Evolutionary conservation across 2,329 filamentous ascomycete species (phyloP).

Genomic region (Penicillium expansum): DNA sequence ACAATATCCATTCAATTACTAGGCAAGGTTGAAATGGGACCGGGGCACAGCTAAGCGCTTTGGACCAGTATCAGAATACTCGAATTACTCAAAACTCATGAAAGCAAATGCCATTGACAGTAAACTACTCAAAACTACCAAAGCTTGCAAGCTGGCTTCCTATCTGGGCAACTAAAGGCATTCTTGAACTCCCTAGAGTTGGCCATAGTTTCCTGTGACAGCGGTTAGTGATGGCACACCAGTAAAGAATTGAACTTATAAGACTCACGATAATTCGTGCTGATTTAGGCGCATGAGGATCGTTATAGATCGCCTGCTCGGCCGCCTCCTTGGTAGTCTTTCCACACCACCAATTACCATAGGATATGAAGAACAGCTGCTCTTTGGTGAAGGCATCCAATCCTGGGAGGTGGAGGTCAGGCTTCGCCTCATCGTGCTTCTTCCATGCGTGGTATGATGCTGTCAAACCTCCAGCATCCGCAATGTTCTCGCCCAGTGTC

Average conservation of each 20-base stretch:
- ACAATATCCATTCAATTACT: background rate
- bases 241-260: background rate
- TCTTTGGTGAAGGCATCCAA: slow-evolving; percentile 63
- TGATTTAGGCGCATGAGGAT: slow-evolving; percentile 64
- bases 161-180: slow-evolving; percentile 63
- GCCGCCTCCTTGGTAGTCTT: slow-evolving; percentile 60
- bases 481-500: slow-evolving; percentile 69
- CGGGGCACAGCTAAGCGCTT: background rate
- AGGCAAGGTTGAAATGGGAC: background rate
- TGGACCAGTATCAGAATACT: background rate
- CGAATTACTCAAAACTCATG: background rate
- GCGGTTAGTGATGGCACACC: background rate
- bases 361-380: slow-evolving; percentile 68
- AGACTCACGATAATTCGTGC: slow-evolving; percentile 53
- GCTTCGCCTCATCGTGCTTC: slow-evolving; percentile 52
- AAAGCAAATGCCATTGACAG: background rate
- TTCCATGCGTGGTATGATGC: slow-evolving; percentile 66
- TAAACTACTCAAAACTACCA: slow-evolving; percentile 51
- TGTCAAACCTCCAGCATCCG: slow-evolving; percentile 65
- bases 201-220: slow-evolving; percentile 54
- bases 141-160: slow-evolving; percentile 66
- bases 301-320: slow-evolving; percentile 57
- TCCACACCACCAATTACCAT: slow-evolving; percentile 64
- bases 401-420: slow-evolving; percentile 58
- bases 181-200: slow-evolving; percentile 68